Conservation (phyloP, 495 filamentous ascomycete genomes). For the Durotheca rogersii region DNA sequence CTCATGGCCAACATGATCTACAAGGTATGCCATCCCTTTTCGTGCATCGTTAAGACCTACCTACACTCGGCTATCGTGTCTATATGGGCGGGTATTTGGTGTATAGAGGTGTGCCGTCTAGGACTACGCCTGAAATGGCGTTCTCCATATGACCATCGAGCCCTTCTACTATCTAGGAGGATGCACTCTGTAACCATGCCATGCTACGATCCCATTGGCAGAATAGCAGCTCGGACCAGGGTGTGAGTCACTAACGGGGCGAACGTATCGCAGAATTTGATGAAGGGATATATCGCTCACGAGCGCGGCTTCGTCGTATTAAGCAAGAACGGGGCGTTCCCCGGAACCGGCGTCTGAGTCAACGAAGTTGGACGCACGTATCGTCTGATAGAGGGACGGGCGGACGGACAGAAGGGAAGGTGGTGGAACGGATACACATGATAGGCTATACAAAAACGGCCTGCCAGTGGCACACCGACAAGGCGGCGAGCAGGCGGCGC, state of each 20-base stretch:
- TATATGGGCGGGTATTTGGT: background rate
- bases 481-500: conserved; percentile 4
- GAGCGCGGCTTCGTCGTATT: conserved; percentile 86
- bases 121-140: background rate
- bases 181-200: background rate
- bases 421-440: too few species aligned
- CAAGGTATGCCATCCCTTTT: conserved; percentile 63
- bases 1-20: conserved; percentile 93
- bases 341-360: conserved; percentile 85
- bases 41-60: background rate
- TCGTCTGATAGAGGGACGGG: background rate
- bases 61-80: background rate
- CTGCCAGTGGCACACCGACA: background rate
- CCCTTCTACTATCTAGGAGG: background rate
- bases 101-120: background rate
- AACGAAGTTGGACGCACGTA: too few species aligned
- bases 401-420: background rate
- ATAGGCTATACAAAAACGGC: conserved; percentile 1
- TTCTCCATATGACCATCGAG: background rate
- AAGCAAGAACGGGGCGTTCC: conserved; percentile 88
- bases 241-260: conserved; percentile 24
- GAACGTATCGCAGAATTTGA: conserved; percentile 63
- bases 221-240: background rate
- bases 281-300: conserved; percentile 97
- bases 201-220: background rate